Percentiles rank a stretch among this genome's conserved stretches.
Conservation (phyloP, 345 rosid species). For the Bruguiera parviflora region DNA sequence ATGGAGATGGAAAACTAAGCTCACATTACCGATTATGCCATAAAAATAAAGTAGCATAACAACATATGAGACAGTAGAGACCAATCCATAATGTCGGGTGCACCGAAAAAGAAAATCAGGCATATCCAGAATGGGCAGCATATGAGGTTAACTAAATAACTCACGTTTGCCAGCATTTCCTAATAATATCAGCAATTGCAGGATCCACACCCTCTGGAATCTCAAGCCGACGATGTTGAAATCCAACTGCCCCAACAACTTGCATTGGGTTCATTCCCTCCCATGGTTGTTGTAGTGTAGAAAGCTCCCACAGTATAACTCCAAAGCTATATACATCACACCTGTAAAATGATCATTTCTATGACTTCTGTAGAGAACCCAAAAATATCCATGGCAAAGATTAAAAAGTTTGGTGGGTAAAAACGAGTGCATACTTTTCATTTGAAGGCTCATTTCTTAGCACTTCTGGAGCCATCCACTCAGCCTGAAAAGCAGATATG, state of each 20-base stretch:
- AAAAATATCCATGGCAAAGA: background rate
- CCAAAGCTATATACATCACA: slow-evolving; percentile 94
- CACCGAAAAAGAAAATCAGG: background rate
- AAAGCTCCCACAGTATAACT: slow-evolving; percentile 93
- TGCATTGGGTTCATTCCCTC: slow-evolving; percentile 99
- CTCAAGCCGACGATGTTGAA: slow-evolving; percentile 88
- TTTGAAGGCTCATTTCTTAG: slow-evolving; percentile 93
- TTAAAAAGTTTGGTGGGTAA: background rate
- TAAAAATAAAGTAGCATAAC: background rate
- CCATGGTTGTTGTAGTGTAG: slow-evolving; percentile 86
- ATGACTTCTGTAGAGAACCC: slow-evolving; percentile 1
- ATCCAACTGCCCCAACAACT: slow-evolving; percentile 98
- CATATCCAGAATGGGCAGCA: background rate
- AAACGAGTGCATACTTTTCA: slow-evolving; percentile 60
- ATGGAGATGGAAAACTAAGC: too few species aligned
- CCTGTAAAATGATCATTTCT: slow-evolving; percentile 40
- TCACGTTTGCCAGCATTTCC: slow-evolving; percentile 90
- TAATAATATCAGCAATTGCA: slow-evolving; percentile 65
- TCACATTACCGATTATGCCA: background rate
- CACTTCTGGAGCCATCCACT: slow-evolving; percentile 99
- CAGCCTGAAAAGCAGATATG: slow-evolving; percentile 54
- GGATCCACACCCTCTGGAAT: slow-evolving; percentile 73
- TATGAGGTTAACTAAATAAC: slow-evolving; percentile 21
- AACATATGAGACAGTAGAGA: background rate
- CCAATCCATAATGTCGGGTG: background rate